phyloP scores from a whole-genome alignment of 192 early-diverging fungal species.

The Lunasporangiospora selenospora region DNA sequence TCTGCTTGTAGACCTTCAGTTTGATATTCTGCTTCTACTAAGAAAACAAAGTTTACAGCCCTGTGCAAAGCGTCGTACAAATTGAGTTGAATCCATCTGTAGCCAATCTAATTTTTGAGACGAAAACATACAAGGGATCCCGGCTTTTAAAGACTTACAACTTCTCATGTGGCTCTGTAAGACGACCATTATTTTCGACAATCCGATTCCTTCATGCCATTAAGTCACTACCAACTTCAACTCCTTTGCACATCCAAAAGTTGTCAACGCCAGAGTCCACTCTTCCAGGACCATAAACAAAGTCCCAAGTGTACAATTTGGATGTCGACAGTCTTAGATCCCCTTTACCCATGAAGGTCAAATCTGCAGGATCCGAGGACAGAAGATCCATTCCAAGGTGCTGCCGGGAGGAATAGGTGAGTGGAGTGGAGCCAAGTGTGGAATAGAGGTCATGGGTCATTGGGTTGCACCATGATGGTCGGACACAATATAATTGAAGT shows the following conservation, averaged over 20 bases:
- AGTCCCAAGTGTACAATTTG: slow-evolving; percentile 12
- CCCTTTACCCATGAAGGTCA: slow-evolving; percentile 5
- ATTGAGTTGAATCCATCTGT: neutral
- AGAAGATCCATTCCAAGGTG: slow-evolving; percentile 6
- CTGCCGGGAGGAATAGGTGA: slow-evolving; percentile 1
- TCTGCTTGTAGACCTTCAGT: slow-evolving; percentile 16
- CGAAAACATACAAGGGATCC: neutral
- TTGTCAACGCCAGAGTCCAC: slow-evolving; percentile 11
- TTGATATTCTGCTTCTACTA: slow-evolving; percentile 27
- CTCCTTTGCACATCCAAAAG: slow-evolving; percentile 1
- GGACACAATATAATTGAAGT: too few species aligned
- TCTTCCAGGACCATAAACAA: slow-evolving; percentile 24
- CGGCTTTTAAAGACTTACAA: slow-evolving; percentile 1
- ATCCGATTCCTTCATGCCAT: slow-evolving; percentile 25
- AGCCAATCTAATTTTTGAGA: neutral
- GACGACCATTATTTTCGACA: slow-evolving; percentile 23
- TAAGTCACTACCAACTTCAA: slow-evolving; percentile 12
- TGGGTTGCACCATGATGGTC: too few species aligned
- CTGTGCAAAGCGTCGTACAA: neutral
- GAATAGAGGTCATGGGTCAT: too few species aligned
- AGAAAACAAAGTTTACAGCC: slow-evolving; percentile 15
- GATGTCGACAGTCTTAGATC: slow-evolving; percentile 9
- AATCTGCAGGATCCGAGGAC: slow-evolving; percentile 10
- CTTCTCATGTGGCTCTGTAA: slow-evolving; percentile 16
- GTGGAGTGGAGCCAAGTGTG: slow-evolving; percentile 1